Evolutionary conservation across 345 rosid species (phyloP).

Genomic region (Syzygium aromaticum): DNA sequence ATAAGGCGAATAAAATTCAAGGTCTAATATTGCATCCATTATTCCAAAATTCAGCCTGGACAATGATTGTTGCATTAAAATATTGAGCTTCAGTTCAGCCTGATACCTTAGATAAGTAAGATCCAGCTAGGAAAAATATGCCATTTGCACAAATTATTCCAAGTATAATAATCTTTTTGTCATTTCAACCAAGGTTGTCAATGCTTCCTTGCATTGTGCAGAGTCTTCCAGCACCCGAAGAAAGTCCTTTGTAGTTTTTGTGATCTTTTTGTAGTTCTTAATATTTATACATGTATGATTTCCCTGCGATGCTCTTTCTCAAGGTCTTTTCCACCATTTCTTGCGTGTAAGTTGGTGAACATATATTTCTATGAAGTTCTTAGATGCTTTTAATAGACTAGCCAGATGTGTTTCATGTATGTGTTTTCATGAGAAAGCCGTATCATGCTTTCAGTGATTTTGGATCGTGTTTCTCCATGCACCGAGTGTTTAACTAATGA

Average conservation of each 20-base stretch:
- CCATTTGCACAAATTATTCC: not conserved
- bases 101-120: not conserved
- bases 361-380: not conserved
- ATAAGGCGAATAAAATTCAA: not conserved
- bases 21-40: not conserved
- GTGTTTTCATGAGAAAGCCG: not conserved
- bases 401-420: not conserved
- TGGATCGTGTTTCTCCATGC: not conserved
- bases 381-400: not conserved
- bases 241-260: not conserved
- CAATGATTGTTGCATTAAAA: not conserved
- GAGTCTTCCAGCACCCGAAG: not conserved
- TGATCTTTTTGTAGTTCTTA: not conserved
- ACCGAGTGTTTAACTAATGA: not conserved
- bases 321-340: not conserved
- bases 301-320: not conserved
- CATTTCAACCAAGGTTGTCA: not conserved
- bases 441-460: not conserved
- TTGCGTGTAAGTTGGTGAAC: not conserved
- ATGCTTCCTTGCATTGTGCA: not conserved
- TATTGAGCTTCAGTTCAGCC: not conserved
- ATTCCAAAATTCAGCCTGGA: not conserved
- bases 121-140: not conserved
- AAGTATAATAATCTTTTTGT: not conserved
- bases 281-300: not conserved